Evolutionary conservation across 106 monocot species (phyloP), one percentile per base, ranked within the genome.

Genomic region (Hemerocallis citrina): DNA sequence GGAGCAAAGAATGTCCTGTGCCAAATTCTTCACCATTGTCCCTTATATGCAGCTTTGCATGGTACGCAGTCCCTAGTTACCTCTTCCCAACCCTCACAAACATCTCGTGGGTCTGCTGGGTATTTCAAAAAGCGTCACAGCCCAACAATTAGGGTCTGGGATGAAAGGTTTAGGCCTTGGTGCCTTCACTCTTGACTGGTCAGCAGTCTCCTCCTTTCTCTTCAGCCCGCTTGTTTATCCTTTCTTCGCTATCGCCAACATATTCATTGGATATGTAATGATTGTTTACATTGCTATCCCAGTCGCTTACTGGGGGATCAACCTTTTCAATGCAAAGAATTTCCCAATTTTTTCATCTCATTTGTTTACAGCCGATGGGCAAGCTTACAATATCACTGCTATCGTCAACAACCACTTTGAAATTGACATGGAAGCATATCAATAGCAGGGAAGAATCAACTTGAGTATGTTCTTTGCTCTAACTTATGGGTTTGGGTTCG

Each of bases 121-220:
- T 51, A 2, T 94, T 89, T 75, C 89, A 39, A 79, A 80, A 24
- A 89, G 89, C 0, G 88, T 94, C 55, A 89, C 83, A 7, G 94
- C 89, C 35, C 94, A 94, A 55, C 94, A 94, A 73, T 69, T 94
- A 3, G 94, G 89, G 0, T 95, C 94, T 0, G 94, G 94, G 41
- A 73, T 82, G 75, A 74, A 55, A 20, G 94, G 94, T n/a, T 75
- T 95, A 0, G 89, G 86, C 36, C 3, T 95, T 1, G 89, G 83
- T 0, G 85, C 94, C 55, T 69, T 95, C 73, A 89, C 94, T 10
- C 77, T 95, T 2, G 94, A 95, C 64, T 95, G 94, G 94, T 57
- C 78, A 0, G 67, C 89, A 2, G 70, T 89, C 27, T 72, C 89
- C 41, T 86, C 94, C n/a, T 95, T 80, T 74, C 77, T 95, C 70